phyloP scores from a whole-genome alignment of 164 flowering plant genomes.

The Berberis thunbergii region DNA sequence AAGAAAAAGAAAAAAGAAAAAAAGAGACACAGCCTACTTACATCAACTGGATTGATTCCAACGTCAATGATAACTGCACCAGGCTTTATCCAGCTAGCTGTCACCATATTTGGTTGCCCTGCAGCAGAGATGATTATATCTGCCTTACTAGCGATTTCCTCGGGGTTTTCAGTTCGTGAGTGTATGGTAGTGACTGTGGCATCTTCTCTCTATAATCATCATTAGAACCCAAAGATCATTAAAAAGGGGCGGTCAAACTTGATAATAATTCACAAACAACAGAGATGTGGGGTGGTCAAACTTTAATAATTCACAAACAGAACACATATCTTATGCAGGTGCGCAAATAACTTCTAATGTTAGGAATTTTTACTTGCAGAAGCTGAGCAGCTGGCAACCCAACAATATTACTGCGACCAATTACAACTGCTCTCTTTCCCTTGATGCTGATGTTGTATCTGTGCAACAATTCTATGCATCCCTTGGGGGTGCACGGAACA shows the following conservation, averaged over 20 bases:
- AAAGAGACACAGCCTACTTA: conserved; percentile 11
- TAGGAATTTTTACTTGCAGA: conserved; percentile 45
- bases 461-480: conserved; percentile 84
- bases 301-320: no score
- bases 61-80: conserved; percentile 87
- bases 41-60: conserved; percentile 72
- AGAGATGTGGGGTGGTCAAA: no score
- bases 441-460: conserved; percentile 58
- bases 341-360: no score
- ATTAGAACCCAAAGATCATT: no score
- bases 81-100: conserved; percentile 80
- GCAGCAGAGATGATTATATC: conserved; percentile 68
- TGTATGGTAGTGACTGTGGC: conserved; percentile 72
- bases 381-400: conserved; percentile 90
- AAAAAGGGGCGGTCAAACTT: no score
- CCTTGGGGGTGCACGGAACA: conserved; percentile 96
- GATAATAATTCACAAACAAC: no score
- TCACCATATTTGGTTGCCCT: conserved; percentile 69
- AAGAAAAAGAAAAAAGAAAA: neutral
- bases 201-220: conserved; percentile 25
- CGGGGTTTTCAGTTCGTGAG: conserved; percentile 55
- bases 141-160: conserved; percentile 59
- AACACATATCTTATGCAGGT: no score
- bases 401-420: conserved; percentile 96
- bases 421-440: conserved; percentile 96